These are phyloP conservation scores for Xylariaceae sp. DNA, from an alignment of 2,329 filamentous ascomycete genomes.

Conservation along the genomic window DNA sequence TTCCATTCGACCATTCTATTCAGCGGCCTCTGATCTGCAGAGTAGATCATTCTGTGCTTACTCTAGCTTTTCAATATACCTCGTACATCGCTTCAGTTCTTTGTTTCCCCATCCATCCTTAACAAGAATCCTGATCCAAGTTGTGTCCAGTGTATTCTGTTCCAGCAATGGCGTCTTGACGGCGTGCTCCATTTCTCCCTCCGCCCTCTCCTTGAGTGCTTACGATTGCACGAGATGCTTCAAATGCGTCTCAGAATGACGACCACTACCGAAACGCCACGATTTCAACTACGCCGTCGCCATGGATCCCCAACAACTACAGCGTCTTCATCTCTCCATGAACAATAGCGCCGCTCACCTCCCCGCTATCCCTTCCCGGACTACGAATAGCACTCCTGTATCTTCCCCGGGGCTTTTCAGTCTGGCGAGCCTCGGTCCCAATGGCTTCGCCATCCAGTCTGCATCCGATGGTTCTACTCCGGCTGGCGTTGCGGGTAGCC, in stretches of 20 bases:
- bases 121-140: slow-evolving; percentile 2
- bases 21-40: not conserved
- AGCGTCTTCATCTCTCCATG: slow-evolving; percentile 34
- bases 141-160: not conserved
- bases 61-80: not conserved
- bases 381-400: slow-evolving; percentile 53
- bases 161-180: slow-evolving; percentile 16
- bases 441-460: slow-evolving; percentile 39
- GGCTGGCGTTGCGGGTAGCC: slow-evolving; percentile 47
- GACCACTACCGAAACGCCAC: slow-evolving; percentile 26
- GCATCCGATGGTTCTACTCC: slow-evolving; percentile 54
- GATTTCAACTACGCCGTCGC: slow-evolving; percentile 25
- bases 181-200: not conserved
- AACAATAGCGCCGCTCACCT: slow-evolving; percentile 36
- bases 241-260: slow-evolving; percentile 31
- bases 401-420: slow-evolving; percentile 61
- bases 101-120: not conserved
- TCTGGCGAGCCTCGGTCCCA: slow-evolving; percentile 43
- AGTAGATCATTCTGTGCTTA: not conserved
- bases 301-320: slow-evolving; percentile 34
- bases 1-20: slow-evolving; percentile 6
- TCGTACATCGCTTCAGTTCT: slow-evolving; percentile 1
- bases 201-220: slow-evolving; percentile 6
- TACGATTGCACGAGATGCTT: slow-evolving; percentile 30
- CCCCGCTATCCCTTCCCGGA: slow-evolving; percentile 43